These are phyloP conservation scores for Hemileccinum rubropunctum DNA, from an alignment of 768 basidiomycete species.

Conservation along the genomic window DNA sequence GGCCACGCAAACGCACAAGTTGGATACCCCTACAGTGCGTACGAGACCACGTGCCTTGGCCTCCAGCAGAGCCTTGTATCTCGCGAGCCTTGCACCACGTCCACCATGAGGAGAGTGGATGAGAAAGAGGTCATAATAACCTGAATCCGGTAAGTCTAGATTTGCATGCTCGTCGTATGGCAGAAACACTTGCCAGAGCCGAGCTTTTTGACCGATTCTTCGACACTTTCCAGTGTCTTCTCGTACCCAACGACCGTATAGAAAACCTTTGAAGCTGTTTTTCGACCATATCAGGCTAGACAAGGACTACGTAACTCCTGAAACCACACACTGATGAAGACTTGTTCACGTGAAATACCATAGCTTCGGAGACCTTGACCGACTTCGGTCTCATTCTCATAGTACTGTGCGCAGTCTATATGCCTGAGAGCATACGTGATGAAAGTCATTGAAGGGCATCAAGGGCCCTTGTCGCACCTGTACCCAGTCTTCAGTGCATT, in stretches of 20 bases:
- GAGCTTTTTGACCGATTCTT: constrained; percentile 25
- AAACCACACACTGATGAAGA: constrained; percentile 28
- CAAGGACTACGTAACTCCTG: not conserved
- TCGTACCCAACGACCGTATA: constrained; percentile 12
- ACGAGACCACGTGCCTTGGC: constrained; percentile 36
- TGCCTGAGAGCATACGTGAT: constrained; percentile 16
- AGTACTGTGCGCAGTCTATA: constrained; percentile 25
- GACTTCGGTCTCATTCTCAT: constrained; percentile 26
- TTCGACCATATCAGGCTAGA: not conserved
- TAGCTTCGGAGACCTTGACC: constrained; percentile 24
- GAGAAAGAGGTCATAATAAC: constrained; percentile 47
- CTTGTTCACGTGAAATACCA: constrained; percentile 24
- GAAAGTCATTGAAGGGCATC: not conserved
- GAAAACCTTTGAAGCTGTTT: constrained; percentile 23
- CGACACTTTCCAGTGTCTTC: constrained; percentile 9
- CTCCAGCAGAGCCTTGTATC: constrained; percentile 39
- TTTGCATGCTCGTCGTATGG: not conserved
- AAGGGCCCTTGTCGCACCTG: constrained; percentile 14
- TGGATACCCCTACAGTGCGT: constrained; percentile 44
- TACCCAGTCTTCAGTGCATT: constrained; percentile 25
- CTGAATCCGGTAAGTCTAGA: constrained; percentile 18
- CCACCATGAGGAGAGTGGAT: constrained; percentile 44
- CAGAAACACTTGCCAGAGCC: constrained; percentile 14
- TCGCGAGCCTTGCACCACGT: constrained; percentile 36
- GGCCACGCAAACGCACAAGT: constrained; percentile 36